Evolutionary conservation across 2,329 filamentous ascomycete genomes (phyloP).

Genomic region (Ilyonectria robusta): DNA sequence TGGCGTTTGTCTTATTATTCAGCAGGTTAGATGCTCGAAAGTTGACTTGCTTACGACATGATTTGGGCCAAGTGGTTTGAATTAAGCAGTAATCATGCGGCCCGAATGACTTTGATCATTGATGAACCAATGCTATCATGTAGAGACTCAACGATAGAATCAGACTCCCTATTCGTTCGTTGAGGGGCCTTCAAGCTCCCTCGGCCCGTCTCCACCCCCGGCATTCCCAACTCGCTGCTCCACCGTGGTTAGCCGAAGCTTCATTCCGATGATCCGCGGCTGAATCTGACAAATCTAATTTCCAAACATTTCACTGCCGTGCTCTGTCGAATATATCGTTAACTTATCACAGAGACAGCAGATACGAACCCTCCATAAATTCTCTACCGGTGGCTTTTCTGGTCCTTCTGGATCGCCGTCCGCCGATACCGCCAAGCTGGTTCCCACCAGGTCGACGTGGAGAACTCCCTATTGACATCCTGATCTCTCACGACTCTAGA

Average conservation of each 20-base stretch:
- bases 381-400: background rate
- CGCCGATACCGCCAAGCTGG: background rate
- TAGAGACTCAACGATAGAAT: background rate
- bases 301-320: no score
- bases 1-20: background rate
- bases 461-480: background rate
- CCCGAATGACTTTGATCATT: background rate
- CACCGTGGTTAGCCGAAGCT: conserved; percentile 19
- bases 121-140: background rate
- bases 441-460: background rate
- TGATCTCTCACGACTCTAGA: background rate
- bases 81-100: background rate
- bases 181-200: background rate
- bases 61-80: background rate
- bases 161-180: background rate
- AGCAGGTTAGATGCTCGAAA: background rate
- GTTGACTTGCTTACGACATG: no score
- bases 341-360: background rate
- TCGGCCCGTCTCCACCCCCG: conserved; percentile 15
- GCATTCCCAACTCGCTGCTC: background rate
- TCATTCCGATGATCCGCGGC: background rate
- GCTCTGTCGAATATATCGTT: background rate
- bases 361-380: background rate
- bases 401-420: background rate
- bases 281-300: background rate